A percentile compares a stretch with the other conserved stretches of the same genome.
Evolutionary conservation across 2,329 filamentous ascomycete species (phyloP).

Genomic region (Massarina eburnea): DNA sequence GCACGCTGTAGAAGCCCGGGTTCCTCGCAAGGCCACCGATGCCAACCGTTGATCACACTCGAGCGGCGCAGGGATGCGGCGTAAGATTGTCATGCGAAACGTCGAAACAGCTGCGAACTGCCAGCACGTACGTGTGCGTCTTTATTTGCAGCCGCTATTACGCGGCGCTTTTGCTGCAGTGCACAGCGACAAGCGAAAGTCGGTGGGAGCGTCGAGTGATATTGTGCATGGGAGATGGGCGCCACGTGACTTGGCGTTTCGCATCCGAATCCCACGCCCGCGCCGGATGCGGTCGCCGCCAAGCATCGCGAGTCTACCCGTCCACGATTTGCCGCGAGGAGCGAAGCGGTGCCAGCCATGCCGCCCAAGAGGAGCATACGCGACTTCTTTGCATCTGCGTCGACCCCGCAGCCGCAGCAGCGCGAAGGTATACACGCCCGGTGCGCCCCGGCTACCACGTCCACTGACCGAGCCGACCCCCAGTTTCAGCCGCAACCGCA

Average conservation of each 20-base stretch:
- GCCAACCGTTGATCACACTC: too few relatives aligned
- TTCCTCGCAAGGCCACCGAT: too few relatives aligned
- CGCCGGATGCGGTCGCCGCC: too few relatives aligned
- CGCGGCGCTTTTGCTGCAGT: too few relatives aligned
- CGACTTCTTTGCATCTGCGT: slow-evolving; percentile 51
- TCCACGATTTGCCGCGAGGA: not conserved
- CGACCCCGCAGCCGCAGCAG: slow-evolving; percentile 27
- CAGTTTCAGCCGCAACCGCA: not conserved
- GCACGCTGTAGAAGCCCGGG: not conserved
- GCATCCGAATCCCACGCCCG: too few relatives aligned
- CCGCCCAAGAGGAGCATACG: slow-evolving; percentile 40
- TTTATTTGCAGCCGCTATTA: too few relatives aligned
- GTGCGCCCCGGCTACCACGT: not conserved
- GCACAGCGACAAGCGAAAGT: too few relatives aligned
- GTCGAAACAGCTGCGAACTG: slow-evolving; percentile 2
- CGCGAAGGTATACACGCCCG: slow-evolving; percentile 15
- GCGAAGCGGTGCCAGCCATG: slow-evolving; percentile 8
- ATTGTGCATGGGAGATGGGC: not conserved
- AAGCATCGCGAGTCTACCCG: slow-evolving; percentile 3
- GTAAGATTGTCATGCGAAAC: slow-evolving; percentile 8
- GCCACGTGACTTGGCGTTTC: not conserved
- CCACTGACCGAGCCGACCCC: not conserved
- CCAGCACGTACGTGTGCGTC: not conserved
- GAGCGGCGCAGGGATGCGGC: slow-evolving; percentile 5
- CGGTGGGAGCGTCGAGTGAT: too few relatives aligned